Percentiles rank a stretch among this genome's conserved stretches.
Conservation (phyloP, 1,284 basidiomycete species). For the Wallemia mellicola region DNA sequence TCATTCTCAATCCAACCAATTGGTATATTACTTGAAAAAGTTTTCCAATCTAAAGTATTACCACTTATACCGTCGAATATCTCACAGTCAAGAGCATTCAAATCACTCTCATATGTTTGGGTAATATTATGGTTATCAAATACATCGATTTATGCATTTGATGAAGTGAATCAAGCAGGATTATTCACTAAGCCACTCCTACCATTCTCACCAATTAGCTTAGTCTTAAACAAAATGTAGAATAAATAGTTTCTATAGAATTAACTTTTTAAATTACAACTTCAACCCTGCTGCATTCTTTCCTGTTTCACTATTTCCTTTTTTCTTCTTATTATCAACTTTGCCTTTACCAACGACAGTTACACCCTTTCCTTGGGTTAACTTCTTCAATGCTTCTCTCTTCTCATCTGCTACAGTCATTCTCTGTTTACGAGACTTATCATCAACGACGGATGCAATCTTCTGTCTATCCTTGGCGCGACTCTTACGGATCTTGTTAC, state of each 20-base stretch:
- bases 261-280: neutral
- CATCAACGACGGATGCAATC: slow-evolving; percentile 36
- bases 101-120: neutral
- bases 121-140: neutral
- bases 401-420: slow-evolving; percentile 40
- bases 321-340: slow-evolving; percentile 14
- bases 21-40: neutral
- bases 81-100: neutral
- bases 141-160: neutral
- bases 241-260: neutral
- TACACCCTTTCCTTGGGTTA: slow-evolving; percentile 63
- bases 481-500: slow-evolving; percentile 40
- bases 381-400: slow-evolving; percentile 38
- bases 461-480: slow-evolving; percentile 38
- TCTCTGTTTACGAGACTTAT: slow-evolving; percentile 26
- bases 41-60: neutral
- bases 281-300: neutral
- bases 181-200: neutral
- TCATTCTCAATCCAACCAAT: neutral
- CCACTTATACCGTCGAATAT: neutral
- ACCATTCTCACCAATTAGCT: neutral
- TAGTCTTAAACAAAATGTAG: neutral
- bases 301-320: slow-evolving; percentile 9
- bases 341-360: slow-evolving; percentile 51
- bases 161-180: neutral